Evolutionary conservation across 106 monocot species (phyloP), one percentile per base, ranked within the genome.

Genomic region (Platanthera guangdongensis): DNA sequence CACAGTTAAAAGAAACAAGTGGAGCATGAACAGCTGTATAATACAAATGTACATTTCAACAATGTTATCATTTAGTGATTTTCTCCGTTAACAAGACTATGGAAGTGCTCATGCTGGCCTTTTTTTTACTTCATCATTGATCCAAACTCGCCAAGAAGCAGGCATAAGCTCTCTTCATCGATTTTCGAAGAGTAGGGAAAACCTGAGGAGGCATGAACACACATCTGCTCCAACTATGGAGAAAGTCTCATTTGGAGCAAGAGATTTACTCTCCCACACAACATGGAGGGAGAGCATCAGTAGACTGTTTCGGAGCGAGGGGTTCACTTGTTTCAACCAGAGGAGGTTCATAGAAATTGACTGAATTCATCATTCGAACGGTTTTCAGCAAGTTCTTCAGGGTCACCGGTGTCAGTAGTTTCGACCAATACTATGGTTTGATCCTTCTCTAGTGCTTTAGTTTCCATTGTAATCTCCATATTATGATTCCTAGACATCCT

Each of bases 181-280:
- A 50, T 72, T 51, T 72, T 4, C 19, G 68, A 68, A 68, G 68
- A 14, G 30, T 68, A 32, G 13, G 68, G 6, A 50, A 39, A 63
- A 45, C 46, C 0, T 30, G 68, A 45, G 14, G 68, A 14, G 5
- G 50, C 13, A 9, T 21, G 6, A 22, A 3, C 21, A 50, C 50
- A 48, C 72, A 72, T 72, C 0, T 72, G 13, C 16, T 32, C 72
- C 1, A 72, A n/a, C 14, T 51, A 16, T 18, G 72, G 50, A 51
- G 72, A 72, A 30, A 72, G 13, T 50, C 50, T 72, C 16, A 72
- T 8, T 19, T 21, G 53, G 2, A 51, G 77, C 10, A 59, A 3
- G 22, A 16, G 77, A 60, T 64, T 39, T 77, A 77, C 25, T 77
- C 77, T 14, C 64, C 51, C 19, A 77, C 50, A 13, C 65, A 77